Evolutionary conservation across 192 early-diverging fungal genomes (phyloP).

Genomic region (Diversispora eburnea): DNA sequence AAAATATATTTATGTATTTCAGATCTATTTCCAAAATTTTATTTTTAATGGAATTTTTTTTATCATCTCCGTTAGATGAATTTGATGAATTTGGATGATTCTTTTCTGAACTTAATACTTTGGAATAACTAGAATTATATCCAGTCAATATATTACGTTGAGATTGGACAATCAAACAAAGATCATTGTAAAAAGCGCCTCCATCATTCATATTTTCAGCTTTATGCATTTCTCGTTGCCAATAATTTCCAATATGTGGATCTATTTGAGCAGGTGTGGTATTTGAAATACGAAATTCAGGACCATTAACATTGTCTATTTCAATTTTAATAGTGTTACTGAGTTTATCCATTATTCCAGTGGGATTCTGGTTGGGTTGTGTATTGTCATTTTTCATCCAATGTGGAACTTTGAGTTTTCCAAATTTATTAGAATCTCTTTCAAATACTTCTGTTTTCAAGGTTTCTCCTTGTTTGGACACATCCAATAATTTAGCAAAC

Average conservation of each 20-base stretch:
- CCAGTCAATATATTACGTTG: no score
- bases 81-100: no score
- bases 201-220: background rate
- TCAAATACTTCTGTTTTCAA: background rate
- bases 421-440: constrained; percentile 11
- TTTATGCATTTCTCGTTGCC: background rate
- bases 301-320: background rate
- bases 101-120: no score
- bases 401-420: constrained; percentile 7
- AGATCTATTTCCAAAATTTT: background rate
- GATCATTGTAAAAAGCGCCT: background rate
- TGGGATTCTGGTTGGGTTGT: background rate
- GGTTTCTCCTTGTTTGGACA: constrained; percentile 35
- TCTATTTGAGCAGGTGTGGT: background rate
- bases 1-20: background rate
- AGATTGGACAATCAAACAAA: background rate
- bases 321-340: background rate
- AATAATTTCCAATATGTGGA: background rate
- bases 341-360: background rate
- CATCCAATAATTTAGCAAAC: constrained; percentile 33
- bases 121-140: no score
- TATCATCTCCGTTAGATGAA: no score
- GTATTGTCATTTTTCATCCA: constrained; percentile 25
- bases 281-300: background rate
- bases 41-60: no score